Evolutionary conservation across 2,329 filamentous ascomycete genomes (phyloP).

Genomic region (Penicillium crustosum): DNA sequence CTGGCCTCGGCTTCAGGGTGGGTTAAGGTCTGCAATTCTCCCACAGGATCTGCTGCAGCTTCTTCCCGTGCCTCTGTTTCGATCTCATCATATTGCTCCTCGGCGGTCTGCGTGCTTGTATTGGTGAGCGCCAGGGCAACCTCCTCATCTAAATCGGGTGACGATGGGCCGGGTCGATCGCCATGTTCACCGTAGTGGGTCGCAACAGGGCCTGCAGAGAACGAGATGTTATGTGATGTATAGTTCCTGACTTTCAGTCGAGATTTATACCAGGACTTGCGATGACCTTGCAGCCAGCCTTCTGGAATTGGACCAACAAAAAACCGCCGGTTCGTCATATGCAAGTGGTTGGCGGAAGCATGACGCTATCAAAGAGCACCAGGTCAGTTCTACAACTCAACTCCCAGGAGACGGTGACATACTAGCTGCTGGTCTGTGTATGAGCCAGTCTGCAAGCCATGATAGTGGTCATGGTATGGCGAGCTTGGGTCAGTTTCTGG

Average conservation of each 20-base stretch:
- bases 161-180: constrained; percentile 25
- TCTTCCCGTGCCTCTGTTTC: constrained; percentile 15
- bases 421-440: constrained; percentile 58
- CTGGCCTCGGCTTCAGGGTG: constrained; percentile 23
- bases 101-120: constrained; percentile 11
- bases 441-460: constrained; percentile 49
- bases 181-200: constrained; percentile 43
- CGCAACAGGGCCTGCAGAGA: constrained; percentile 50
- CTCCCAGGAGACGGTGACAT: constrained; percentile 19
- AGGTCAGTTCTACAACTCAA: constrained; percentile 4
- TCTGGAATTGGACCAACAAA: constrained; percentile 67
- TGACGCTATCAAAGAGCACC: constrained; percentile 49
- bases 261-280: constrained; percentile 62
- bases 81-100: constrained; percentile 12
- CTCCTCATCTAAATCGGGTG: constrained; percentile 17
- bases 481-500: constrained; percentile 18
- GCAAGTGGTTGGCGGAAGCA: constrained; percentile 60
- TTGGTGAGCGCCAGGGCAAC: constrained; percentile 19
- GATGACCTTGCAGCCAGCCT: constrained; percentile 63
- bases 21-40: constrained; percentile 27
- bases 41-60: constrained; percentile 10
- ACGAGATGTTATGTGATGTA: constrained; percentile 51
- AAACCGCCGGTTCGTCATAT: constrained; percentile 61
- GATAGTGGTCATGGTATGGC: constrained; percentile 26
- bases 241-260: constrained; percentile 47